Conservation (phyloP, 495 filamentous ascomycete genomes). For the Hypoxylon trugodes region DNA sequence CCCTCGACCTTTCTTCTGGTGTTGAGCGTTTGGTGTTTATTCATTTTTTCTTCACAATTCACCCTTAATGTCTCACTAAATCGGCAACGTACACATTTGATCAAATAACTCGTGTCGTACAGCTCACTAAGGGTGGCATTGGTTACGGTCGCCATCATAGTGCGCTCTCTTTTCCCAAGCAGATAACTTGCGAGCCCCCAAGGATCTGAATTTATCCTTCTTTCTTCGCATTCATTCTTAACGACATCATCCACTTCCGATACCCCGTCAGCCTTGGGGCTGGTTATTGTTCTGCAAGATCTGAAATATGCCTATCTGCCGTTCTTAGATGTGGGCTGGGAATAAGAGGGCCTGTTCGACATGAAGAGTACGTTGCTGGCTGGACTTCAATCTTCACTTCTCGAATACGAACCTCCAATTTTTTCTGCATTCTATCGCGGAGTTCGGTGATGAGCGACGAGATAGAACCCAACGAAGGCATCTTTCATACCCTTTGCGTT, state of each 20-base stretch:
- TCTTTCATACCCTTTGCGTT: slow-evolving; percentile 38
- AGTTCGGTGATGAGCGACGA: slow-evolving; percentile 37
- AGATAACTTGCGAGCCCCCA: slow-evolving; percentile 24
- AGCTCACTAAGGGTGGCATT: slow-evolving; percentile 1
- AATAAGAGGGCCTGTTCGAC: slow-evolving; percentile 18
- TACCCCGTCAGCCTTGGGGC: slow-evolving; percentile 36
- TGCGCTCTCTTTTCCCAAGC: slow-evolving; percentile 11
- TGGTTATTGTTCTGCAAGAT: slow-evolving; percentile 33
- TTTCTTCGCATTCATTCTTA: slow-evolving; percentile 25
- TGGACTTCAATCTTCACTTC: slow-evolving; percentile 40
- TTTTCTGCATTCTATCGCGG: slow-evolving; percentile 38
- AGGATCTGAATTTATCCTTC: slow-evolving; percentile 32
- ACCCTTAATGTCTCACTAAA: slow-evolving; percentile 43
- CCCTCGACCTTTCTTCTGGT: slow-evolving; percentile 39
- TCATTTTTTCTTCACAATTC: slow-evolving; percentile 31
- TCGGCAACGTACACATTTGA: slow-evolving; percentile 22
- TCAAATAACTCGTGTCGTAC: not conserved
- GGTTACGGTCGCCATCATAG: not conserved
- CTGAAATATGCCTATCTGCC: slow-evolving; percentile 9
- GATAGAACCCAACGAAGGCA: slow-evolving; percentile 41
- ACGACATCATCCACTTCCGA: slow-evolving; percentile 28
- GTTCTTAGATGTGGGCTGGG: slow-evolving; percentile 8
- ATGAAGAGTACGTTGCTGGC: slow-evolving; percentile 41
- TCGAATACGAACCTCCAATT: slow-evolving; percentile 23
- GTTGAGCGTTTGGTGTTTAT: slow-evolving; percentile 43